A percentile compares a stretch with the other conserved stretches of the same genome.
Conservation (phyloP, 2,329 filamentous ascomycete species). For the Ramularia endophylla region DNA sequence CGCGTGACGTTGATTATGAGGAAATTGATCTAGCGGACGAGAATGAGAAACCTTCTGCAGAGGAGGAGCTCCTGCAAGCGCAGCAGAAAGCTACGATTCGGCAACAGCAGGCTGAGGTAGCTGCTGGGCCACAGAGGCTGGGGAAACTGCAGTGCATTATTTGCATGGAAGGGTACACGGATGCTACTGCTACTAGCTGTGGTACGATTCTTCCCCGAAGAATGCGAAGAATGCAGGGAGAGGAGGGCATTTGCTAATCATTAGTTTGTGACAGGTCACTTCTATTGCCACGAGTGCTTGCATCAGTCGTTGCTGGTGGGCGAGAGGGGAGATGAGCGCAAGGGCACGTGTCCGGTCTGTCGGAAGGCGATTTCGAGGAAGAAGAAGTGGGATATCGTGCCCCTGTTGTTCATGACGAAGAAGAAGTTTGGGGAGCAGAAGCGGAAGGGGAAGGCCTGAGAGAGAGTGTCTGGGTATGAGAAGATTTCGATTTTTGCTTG, state of each 20-base stretch:
- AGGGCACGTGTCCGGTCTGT: conserved; percentile 42
- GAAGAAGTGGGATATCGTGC: conserved; percentile 17
- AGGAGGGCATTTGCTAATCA: conserved; percentile 8
- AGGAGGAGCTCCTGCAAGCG: conserved; percentile 32
- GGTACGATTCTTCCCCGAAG: conserved; percentile 41
- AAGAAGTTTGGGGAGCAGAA: conserved; percentile 12
- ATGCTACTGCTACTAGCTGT: conserved; percentile 55
- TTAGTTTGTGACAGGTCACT: conserved; percentile 55
- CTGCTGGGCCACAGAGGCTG: conserved; percentile 30
- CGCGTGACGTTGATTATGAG: too few relatives aligned
- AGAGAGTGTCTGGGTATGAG: background rate
- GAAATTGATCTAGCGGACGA: conserved; percentile 18
- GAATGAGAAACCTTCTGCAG: conserved; percentile 14
- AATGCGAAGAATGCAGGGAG: conserved; percentile 1
- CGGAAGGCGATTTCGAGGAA: conserved; percentile 18
- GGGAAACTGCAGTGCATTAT: conserved; percentile 54
- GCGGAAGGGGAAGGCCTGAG: background rate
- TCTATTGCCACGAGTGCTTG: conserved; percentile 60
- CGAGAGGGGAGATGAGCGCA: conserved; percentile 44
- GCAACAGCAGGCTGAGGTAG: conserved; percentile 20
- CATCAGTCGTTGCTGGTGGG: conserved; percentile 53
- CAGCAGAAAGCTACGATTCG: conserved; percentile 22
- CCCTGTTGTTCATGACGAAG: conserved; percentile 22
- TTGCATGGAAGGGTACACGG: conserved; percentile 56
- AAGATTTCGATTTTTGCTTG: too few relatives aligned